Conservation (phyloP, 192 early-diverging fungal genomes). For the Geranomyces michiganensis region DNA sequence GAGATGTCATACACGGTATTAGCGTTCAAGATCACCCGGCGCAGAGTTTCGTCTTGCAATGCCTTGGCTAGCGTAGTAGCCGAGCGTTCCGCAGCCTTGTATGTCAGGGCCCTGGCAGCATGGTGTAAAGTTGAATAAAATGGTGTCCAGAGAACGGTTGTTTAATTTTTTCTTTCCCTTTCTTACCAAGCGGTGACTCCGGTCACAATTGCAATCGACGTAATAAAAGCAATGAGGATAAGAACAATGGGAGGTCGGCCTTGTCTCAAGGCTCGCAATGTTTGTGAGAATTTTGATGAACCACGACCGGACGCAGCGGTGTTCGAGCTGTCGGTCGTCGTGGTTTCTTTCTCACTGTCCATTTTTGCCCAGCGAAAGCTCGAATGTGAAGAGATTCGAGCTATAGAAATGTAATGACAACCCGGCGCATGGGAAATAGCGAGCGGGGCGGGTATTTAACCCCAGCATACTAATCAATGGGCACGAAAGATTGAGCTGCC, state of each 20-base stretch:
- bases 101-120: constrained; percentile 18
- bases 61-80: not conserved
- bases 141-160: too few species aligned
- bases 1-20: not conserved
- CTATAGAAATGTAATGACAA: too few species aligned
- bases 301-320: not conserved
- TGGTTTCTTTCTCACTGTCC: too few species aligned
- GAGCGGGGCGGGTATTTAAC: too few species aligned
- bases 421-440: too few species aligned
- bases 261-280: not conserved
- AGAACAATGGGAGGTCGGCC: not conserved
- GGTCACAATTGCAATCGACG: not conserved
- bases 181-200: not conserved
- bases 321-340: not conserved
- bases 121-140: too few species aligned
- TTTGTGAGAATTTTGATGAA: not conserved
- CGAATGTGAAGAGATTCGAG: too few species aligned
- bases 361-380: too few species aligned
- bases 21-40: not conserved
- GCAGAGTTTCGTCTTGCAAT: constrained; percentile 1
- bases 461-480: too few species aligned
- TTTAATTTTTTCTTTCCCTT: not conserved
- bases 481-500: too few species aligned
- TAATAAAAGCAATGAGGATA: constrained; percentile 5
- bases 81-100: not conserved